Evolutionary conservation across 2,329 filamentous ascomycete genomes (phyloP).

Genomic region (Sclerotiophoma versabilis): DNA sequence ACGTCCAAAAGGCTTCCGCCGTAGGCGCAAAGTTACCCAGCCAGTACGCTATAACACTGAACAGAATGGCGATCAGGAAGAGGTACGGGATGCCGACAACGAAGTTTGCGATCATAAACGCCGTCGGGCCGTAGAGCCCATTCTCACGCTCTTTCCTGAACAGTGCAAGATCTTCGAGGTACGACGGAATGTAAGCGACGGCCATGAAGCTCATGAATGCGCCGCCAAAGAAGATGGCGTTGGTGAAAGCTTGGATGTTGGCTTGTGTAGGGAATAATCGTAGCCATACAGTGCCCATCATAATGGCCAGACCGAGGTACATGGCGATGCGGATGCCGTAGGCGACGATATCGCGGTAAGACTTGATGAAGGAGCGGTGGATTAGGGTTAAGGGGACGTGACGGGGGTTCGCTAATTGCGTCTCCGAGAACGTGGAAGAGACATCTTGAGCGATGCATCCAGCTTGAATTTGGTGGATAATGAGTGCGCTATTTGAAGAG

Average conservation of each 20-base stretch:
- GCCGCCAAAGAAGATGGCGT: constrained; percentile 71
- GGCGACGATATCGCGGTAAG: constrained; percentile 81
- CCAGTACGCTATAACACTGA: constrained; percentile 80
- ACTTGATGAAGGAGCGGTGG: constrained; percentile 82
- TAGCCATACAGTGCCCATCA: constrained; percentile 90
- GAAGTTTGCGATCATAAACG: constrained; percentile 81
- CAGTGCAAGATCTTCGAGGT: constrained; percentile 76
- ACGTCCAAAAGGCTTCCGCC: constrained; percentile 73
- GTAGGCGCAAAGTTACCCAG: constrained; percentile 75
- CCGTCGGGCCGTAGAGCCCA: constrained; percentile 76
- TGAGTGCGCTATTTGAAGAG: constrained; percentile 51
- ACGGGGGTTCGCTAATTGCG: constrained; percentile 52
- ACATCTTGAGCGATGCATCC: neutral
- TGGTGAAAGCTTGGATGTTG: constrained; percentile 82
- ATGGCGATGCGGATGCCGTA: constrained; percentile 84
- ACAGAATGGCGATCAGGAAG: constrained; percentile 78
- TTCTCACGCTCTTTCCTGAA: constrained; percentile 82
- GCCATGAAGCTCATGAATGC: constrained; percentile 63
- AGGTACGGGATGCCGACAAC: constrained; percentile 82
- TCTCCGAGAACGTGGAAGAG: neutral
- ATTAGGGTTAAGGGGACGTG: constrained; percentile 70
- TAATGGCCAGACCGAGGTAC: constrained; percentile 80
- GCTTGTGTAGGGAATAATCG: constrained; percentile 71
- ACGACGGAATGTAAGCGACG: constrained; percentile 83
- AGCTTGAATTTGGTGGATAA: constrained; percentile 36